phyloP scores from a whole-genome alignment of 2,329 filamentous ascomycete species.

The Sclerotinia borealis region DNA sequence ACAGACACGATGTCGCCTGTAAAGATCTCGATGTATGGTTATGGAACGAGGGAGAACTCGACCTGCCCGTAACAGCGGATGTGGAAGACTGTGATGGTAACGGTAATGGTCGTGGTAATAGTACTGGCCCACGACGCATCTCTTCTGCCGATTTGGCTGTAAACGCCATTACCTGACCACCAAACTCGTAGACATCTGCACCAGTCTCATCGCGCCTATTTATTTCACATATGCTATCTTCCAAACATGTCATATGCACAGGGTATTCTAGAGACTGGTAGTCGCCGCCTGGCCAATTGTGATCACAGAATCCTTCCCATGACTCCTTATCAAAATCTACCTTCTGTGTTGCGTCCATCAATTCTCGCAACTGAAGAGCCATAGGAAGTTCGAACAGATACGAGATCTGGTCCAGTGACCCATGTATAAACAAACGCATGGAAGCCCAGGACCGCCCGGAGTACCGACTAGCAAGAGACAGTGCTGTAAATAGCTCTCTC shows the following conservation, averaged over 20 bases:
- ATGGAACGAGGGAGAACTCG: too few relatives aligned
- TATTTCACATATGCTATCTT: neutral
- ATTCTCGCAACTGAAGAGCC: neutral
- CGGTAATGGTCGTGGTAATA: neutral
- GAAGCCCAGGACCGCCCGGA: neutral
- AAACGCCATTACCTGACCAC: neutral
- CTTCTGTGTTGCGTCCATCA: neutral
- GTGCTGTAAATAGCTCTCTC: neutral
- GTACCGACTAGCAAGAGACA: neutral
- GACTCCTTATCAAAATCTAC: neutral
- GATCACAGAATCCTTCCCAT: neutral
- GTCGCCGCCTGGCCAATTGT: neutral
- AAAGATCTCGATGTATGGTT: too few relatives aligned
- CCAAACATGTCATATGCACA: neutral
- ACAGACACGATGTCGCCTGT: neutral
- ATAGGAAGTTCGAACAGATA: neutral
- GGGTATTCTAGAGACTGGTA: neutral
- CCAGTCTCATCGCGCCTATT: too few relatives aligned
- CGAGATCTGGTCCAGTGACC: neutral
- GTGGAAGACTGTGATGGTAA: neutral
- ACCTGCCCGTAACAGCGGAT: too few relatives aligned
- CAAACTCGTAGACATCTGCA: neutral
- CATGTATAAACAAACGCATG: neutral
- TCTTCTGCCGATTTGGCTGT: neutral
- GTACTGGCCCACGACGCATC: neutral